These are phyloP conservation scores for Castanopsis chinensis DNA, from an alignment of 306 rosid genomes.

Conservation along the genomic window DNA sequence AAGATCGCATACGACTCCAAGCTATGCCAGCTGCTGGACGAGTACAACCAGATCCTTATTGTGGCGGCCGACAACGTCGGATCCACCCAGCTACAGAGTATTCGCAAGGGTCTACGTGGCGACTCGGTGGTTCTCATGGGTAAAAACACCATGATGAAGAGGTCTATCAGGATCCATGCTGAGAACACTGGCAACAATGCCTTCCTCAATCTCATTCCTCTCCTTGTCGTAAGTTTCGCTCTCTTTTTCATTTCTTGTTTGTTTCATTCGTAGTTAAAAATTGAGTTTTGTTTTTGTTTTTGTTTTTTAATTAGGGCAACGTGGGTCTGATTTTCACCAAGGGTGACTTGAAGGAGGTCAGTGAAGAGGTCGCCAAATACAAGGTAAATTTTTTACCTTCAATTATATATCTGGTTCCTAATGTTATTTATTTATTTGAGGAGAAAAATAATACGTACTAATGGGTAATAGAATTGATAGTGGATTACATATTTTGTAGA, in stretches of 20 bases:
- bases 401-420: too few species aligned
- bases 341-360: slow-evolving; percentile 92
- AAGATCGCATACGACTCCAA: slow-evolving; percentile 70
- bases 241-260: neutral
- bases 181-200: slow-evolving; percentile 67
- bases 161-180: slow-evolving; percentile 63
- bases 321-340: slow-evolving; percentile 89
- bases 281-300: neutral
- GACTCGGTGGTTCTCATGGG: slow-evolving; percentile 92
- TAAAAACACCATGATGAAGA: slow-evolving; percentile 98
- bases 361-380: slow-evolving; percentile 93
- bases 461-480: too few species aligned
- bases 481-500: too few species aligned
- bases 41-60: slow-evolving; percentile 63
- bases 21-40: slow-evolving; percentile 72
- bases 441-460: fast-evolving
- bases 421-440: too few species aligned
- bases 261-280: neutral
- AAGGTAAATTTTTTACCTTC: slow-evolving; percentile 41
- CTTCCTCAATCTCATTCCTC: slow-evolving; percentile 74
- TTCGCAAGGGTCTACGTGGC: slow-evolving; percentile 77
- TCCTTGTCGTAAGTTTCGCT: slow-evolving; percentile 50
- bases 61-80: slow-evolving; percentile 94
- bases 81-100: slow-evolving; percentile 82
- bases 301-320: slow-evolving; percentile 48